Evolutionary conservation across 768 basidiomycete genomes (phyloP), one percentile per base, ranked within the genome.

Genomic region (Leccinum incarnatum): DNA sequence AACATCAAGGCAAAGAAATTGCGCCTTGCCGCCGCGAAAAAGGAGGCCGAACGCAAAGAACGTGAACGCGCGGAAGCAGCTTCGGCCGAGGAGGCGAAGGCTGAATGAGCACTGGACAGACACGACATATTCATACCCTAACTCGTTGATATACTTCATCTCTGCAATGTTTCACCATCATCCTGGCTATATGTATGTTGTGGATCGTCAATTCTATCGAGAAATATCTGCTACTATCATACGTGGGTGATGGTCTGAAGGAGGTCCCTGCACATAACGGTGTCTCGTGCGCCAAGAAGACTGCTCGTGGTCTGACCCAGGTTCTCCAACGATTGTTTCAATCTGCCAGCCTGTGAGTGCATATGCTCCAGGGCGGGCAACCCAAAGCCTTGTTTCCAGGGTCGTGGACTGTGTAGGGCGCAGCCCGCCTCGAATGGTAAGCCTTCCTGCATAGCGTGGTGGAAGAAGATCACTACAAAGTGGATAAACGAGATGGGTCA

Each of bases 1-100:
- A 93, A 90, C 69, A 80, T 84, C 61, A 84, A 84, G 60, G 77
- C 86, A 57, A 92, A 93, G 76, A 81, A 81, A 66, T 62, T 84
- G 57, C 81, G 78, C 19, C 72, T 86, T 42, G 83, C 82, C 34
- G 81, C 79, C 6, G 74, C 77, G 53, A 82, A 77, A 65, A 85
- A 83, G 66, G 81, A 83, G 67, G 53, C 60, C 40, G 70, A 72
- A 45, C 74, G 76, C 45, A 75, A 78, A 58, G 63, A 76, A 64
- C 73, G 69, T 57, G 55, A 68, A 57, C 65, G 67, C 61, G 65
- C 69, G 51, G 60, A 62, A 57, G 45, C 65, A 55, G 58, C 69
- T 63, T 37, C 36, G 9, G 15, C 53, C 54, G 56, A 40, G 40
- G 40, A 40, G 67, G 37, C 7, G n/a, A 40, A 69, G 37, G 48